Evolutionary conservation across 371 early-diverging fungal genomes (phyloP).

Genomic region (Mortierella sp.): DNA sequence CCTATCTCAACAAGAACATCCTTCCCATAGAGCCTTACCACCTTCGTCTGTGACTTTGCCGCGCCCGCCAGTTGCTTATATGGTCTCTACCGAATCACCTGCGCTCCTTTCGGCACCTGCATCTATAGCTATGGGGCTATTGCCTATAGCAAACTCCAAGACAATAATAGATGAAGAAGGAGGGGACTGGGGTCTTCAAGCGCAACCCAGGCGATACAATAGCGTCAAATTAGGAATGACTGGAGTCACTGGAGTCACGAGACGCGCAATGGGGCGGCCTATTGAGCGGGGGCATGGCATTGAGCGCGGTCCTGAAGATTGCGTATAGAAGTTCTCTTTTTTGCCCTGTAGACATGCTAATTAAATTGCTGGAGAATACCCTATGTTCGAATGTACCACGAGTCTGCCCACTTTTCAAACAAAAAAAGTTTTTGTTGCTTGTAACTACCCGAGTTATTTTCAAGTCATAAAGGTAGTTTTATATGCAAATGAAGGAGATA

Average conservation of each 20-base stretch:
- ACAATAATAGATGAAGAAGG: constrained; percentile 47
- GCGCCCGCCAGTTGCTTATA: constrained; percentile 21
- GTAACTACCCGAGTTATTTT: too few species aligned
- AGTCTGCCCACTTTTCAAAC: too few species aligned
- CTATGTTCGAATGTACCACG: too few species aligned
- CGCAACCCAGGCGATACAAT: constrained; percentile 46
- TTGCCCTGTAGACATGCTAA: not conserved
- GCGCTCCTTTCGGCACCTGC: not conserved
- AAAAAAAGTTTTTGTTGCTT: too few species aligned
- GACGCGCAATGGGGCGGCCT: constrained; percentile 51
- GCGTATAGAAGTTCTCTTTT: constrained; percentile 21
- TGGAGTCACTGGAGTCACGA: constrained; percentile 39
- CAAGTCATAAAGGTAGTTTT: not conserved
- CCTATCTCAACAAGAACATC: constrained; percentile 1
- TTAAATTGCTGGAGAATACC: too few species aligned
- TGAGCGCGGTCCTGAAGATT: constrained; percentile 51
- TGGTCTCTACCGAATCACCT: constrained; percentile 14
- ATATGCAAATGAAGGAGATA: not conserved
- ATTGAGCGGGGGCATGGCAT: constrained; percentile 37
- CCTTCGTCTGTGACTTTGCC: constrained; percentile 11
- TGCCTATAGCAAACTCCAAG: constrained; percentile 10
- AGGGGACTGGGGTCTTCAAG: constrained; percentile 39
- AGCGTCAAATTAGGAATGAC: constrained; percentile 49
- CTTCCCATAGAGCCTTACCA: constrained; percentile 11
- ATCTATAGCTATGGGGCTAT: not conserved